phyloP scores from a whole-genome alignment of 441 rosid species.

The Codiaeum variegatum region DNA sequence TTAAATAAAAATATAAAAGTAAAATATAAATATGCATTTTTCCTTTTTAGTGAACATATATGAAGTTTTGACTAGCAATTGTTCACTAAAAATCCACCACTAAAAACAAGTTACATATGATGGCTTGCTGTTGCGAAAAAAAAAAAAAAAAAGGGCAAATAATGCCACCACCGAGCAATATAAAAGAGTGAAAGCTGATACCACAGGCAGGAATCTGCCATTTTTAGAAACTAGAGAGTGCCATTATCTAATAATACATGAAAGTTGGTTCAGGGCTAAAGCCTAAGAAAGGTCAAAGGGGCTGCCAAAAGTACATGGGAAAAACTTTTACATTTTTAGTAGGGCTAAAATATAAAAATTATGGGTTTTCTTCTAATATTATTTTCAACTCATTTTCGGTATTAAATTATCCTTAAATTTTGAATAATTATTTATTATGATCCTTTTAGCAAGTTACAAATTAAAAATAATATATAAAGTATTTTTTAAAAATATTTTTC shows the following conservation, averaged over 20 bases:
- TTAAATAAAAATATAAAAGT: too few relatives aligned
- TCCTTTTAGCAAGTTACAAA: too few relatives aligned
- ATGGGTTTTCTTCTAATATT: too few relatives aligned
- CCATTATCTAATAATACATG: background rate
- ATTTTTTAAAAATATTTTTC: too few relatives aligned
- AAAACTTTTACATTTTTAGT: background rate
- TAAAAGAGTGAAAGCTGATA: conserved; percentile 20
- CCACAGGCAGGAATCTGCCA: conserved; percentile 9
- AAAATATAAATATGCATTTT: too few relatives aligned
- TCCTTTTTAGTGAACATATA: too few relatives aligned
- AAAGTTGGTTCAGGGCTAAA: conserved; percentile 1
- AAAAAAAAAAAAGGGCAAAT: background rate
- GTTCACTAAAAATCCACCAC: conserved; percentile 6
- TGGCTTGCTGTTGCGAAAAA: background rate
- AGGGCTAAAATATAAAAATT: too few relatives aligned
- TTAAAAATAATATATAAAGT: too few relatives aligned
- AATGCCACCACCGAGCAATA: conserved; percentile 1
- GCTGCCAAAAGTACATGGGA: background rate
- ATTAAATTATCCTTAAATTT: too few relatives aligned
- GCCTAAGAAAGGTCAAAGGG: background rate
- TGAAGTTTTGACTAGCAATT: background rate
- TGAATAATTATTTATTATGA: too few relatives aligned
- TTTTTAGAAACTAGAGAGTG: background rate
- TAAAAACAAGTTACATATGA: background rate
- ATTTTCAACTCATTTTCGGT: too few relatives aligned